Percentiles rank a stretch among this genome's conserved stretches.
Conservation (phyloP, 306 rosid species). For the Lablab purpureus region DNA sequence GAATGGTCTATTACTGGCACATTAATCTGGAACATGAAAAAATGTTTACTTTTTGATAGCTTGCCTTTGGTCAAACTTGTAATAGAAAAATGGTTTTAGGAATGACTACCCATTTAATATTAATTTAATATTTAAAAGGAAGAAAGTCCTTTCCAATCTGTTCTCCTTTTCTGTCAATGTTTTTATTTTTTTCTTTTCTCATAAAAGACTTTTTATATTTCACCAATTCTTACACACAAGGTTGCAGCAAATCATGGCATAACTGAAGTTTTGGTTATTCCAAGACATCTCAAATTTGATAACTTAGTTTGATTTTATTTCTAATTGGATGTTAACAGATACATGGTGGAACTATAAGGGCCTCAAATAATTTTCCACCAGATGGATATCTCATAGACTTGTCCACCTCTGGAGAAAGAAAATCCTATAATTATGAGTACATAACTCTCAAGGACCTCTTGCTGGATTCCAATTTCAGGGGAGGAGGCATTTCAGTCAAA, state of each 20-base stretch:
- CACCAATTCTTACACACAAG: neutral
- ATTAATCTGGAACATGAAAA: slow-evolving; percentile 16
- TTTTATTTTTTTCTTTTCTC: slow-evolving; percentile 1
- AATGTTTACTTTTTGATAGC: neutral
- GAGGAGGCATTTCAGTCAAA: slow-evolving; percentile 77
- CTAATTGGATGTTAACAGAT: slow-evolving; percentile 59
- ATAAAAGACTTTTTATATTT: neutral
- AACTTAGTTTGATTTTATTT: slow-evolving; percentile 8
- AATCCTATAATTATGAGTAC: slow-evolving; percentile 78
- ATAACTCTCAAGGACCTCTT: slow-evolving; percentile 76
- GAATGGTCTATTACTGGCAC: neutral
- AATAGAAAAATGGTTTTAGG: slow-evolving; percentile 3
- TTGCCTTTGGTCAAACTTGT: slow-evolving; percentile 18
- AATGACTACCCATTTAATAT: slow-evolving; percentile 19
- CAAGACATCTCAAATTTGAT: slow-evolving; percentile 27
- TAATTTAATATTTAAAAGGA: slow-evolving; percentile 1
- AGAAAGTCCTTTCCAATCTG: neutral
- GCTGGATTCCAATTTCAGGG: slow-evolving; percentile 77
- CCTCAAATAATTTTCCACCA: slow-evolving; percentile 70
- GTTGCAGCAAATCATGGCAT: slow-evolving; percentile 29
- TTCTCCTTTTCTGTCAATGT: neutral
- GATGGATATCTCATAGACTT: slow-evolving; percentile 72
- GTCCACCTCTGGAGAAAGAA: slow-evolving; percentile 45
- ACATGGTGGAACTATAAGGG: slow-evolving; percentile 84
- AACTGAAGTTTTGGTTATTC: neutral